Evolutionary conservation across 164 flowering plant genomes (phyloP).

Genomic region (Cinnamomum chago): DNA sequence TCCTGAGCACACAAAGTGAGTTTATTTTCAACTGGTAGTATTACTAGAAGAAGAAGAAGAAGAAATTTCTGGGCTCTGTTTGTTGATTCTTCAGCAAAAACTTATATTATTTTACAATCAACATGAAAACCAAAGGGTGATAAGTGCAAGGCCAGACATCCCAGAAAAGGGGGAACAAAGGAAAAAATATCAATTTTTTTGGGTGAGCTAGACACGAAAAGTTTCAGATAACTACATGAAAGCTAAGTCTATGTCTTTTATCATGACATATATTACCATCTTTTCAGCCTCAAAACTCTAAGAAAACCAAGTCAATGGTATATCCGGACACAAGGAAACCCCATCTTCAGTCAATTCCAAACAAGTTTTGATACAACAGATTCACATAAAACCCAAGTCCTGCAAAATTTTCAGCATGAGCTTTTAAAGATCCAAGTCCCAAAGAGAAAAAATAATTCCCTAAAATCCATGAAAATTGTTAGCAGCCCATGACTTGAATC

Average conservation of each 20-base stretch:
- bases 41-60: background rate
- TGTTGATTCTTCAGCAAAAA: background rate
- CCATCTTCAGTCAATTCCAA: background rate
- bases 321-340: conserved; percentile 4
- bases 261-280: conserved; percentile 7
- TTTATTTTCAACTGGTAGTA: background rate
- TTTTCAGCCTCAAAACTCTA: background rate
- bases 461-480: background rate
- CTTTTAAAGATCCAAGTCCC: background rate
- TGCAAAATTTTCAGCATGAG: background rate
- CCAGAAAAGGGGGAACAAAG: background rate
- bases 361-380: background rate
- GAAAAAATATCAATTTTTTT: conserved; percentile 4
- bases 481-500: background rate
- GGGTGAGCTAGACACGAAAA: conserved; percentile 13
- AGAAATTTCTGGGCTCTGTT: background rate
- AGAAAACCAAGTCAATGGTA: background rate
- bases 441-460: background rate
- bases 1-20: conserved; percentile 33
- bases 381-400: background rate
- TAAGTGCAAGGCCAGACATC: background rate
- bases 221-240: conserved; percentile 22
- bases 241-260: conserved; percentile 22
- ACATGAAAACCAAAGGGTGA: background rate
- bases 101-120: background rate